These are phyloP conservation scores for Solanum pinnatisectum DNA, from an alignment of 257 asterid species.

Conservation along the genomic window DNA sequence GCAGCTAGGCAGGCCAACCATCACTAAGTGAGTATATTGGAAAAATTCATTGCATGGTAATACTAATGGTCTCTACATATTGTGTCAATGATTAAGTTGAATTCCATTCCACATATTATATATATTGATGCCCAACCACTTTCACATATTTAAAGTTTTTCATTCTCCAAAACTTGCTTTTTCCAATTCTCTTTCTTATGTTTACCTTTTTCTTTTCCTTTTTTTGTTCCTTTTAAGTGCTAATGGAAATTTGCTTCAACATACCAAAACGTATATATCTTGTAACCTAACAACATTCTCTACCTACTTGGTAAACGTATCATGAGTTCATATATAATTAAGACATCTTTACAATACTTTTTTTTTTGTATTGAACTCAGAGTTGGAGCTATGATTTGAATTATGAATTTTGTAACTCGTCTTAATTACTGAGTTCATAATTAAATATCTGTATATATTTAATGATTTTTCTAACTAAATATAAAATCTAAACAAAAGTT, in stretches of 20 bases:
- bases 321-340: neutral
- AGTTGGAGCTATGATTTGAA: neutral
- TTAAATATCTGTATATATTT: neutral
- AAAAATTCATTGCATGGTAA: neutral
- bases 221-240: neutral
- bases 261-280: neutral
- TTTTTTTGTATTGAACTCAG: no score
- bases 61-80: neutral
- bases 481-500: neutral
- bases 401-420: no score
- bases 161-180: neutral
- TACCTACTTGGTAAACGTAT: neutral
- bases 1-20: neutral
- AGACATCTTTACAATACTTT: neutral
- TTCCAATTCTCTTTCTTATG: neutral
- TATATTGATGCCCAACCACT: neutral
- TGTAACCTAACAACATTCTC: neutral
- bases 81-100: conserved; percentile 1
- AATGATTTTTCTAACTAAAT: no score
- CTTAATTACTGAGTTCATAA: neutral
- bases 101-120: neutral
- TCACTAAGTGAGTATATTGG: neutral
- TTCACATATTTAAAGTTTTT: neutral
- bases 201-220: neutral
- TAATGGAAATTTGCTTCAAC: neutral